Conservation (phyloP, 2,329 filamentous ascomycete species). For the Venturia nashicola region DNA sequence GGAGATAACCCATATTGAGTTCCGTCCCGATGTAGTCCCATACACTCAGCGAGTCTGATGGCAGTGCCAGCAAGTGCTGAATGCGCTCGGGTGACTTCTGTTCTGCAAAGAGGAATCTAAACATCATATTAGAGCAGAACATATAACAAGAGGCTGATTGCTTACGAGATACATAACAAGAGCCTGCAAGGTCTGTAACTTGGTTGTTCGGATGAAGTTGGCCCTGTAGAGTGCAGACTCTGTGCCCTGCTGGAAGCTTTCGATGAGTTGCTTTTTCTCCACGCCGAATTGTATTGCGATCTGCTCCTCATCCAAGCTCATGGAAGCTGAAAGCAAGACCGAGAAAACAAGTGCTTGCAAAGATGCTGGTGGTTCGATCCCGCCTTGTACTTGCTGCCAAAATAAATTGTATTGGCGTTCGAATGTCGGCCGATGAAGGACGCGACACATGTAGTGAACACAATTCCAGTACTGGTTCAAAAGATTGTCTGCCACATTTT, state of each 20-base stretch:
- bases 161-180: slow-evolving; percentile 65
- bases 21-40: slow-evolving; percentile 63
- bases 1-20: slow-evolving; percentile 52
- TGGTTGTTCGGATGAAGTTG: slow-evolving; percentile 59
- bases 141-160: slow-evolving; percentile 11
- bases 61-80: slow-evolving; percentile 60
- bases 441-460: slow-evolving; percentile 57
- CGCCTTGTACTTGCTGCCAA: slow-evolving; percentile 48
- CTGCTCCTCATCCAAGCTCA: slow-evolving; percentile 49
- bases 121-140: slow-evolving; percentile 11
- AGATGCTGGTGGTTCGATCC: slow-evolving; percentile 50
- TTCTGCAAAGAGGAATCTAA: slow-evolving; percentile 58
- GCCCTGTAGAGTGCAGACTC: slow-evolving; percentile 57
- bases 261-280: slow-evolving; percentile 44
- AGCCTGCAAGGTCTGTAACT: slow-evolving; percentile 62
- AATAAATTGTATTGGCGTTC: slow-evolving; percentile 52
- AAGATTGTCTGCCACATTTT: slow-evolving; percentile 46
- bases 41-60: slow-evolving; percentile 63
- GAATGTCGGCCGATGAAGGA: slow-evolving; percentile 55
- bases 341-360: slow-evolving; percentile 59
- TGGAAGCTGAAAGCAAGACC: slow-evolving; percentile 54
- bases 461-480: slow-evolving; percentile 54
- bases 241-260: slow-evolving; percentile 52
- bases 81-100: slow-evolving; percentile 60
- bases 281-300: slow-evolving; percentile 43